A percentile compares a stretch with the other conserved stretches of the same genome.
Evolutionary conservation across 768 basidiomycete genomes (phyloP).

Genomic region (Phanerodontia chrysosporium): DNA sequence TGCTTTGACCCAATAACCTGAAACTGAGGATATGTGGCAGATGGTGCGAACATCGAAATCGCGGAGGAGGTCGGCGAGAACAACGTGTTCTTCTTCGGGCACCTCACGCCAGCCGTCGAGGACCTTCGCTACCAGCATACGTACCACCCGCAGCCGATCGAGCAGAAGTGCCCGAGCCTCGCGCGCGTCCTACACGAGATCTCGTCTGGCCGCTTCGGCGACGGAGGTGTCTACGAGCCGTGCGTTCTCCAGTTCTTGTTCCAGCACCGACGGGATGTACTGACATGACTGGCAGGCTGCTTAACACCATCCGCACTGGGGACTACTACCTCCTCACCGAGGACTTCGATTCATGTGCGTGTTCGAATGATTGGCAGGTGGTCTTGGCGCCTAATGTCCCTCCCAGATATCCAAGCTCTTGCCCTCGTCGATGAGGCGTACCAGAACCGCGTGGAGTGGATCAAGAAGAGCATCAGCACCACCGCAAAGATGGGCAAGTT

Average conservation of each 20-base stretch:
- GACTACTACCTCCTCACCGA: conserved; percentile 84
- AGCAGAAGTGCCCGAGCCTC: conserved; percentile 79
- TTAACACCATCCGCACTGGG: conserved; percentile 72
- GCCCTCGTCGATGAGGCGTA: conserved; percentile 88
- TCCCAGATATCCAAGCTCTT: conserved; percentile 73
- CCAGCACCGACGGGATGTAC: background rate
- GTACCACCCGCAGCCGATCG: conserved; percentile 78
- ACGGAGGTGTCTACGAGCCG: conserved; percentile 80
- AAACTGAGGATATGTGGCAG: no score
- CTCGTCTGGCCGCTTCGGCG: conserved; percentile 77
- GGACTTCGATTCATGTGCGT: conserved; percentile 89
- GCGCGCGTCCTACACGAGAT: conserved; percentile 76
- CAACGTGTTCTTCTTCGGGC: conserved; percentile 93
- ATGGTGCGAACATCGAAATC: conserved; percentile 96
- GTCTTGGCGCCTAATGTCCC: no score
- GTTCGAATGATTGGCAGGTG: no score
- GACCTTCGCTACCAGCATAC: conserved; percentile 81
- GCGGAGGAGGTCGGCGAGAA: conserved; percentile 92
- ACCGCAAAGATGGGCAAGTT: conserved; percentile 96
- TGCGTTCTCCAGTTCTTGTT: conserved; percentile 35
- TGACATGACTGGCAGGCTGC: conserved; percentile 36
- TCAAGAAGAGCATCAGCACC: conserved; percentile 84
- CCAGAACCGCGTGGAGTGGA: conserved; percentile 80
- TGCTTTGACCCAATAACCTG: no score
- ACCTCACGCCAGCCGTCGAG: conserved; percentile 84